Evolutionary conservation across 495 filamentous ascomycete genomes (phyloP), one percentile per base, ranked within the genome.

Genomic region (Hypoxylon lenormandii): DNA sequence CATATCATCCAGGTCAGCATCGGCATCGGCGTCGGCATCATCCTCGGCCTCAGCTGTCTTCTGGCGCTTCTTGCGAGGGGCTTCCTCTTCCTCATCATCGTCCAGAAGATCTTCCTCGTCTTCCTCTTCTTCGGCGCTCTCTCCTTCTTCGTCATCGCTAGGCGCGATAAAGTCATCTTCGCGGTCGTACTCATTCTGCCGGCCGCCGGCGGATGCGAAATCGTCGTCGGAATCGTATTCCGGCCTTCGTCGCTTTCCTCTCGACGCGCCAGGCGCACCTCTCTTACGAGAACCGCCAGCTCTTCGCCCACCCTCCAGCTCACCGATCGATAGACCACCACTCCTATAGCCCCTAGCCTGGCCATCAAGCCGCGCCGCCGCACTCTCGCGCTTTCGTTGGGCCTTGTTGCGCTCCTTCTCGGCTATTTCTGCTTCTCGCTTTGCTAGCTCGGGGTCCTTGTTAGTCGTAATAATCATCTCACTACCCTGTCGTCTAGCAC

Each of bases 141-240:
- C 81, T 65, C 87, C 88, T 7, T 87, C 78, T 37, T 91, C 91
- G 63, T 92, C 91, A 67, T 91, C 91, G 69, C 90, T 92, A 36
- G 84, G 85, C 8, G 91, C 91, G 57, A 93, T 78, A 77, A 93
- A 93, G 5, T 88, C 90, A 68, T 93, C 91, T 21, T 92, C 90
- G 72, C 89, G 86, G 64, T 93, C 90, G 71, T 93, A 97, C 74
- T 94, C 91, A 72, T 97, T 92, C 66, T 92, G 86, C 18, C 85
- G 83, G 15, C 84, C 85, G 21, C 83, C 80, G 3, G 88, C 86
- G 40, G 88, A 82, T 36, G 87, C 85, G 1, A 89, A 87, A 58
- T 86, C 86, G 61, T 87, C 85, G 22, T 97, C 91, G 0, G 84
- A 85, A 67, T 87, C 84, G 37, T 87, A 86, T 42, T 86, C 84